Evolutionary conservation across 2,329 filamentous ascomycete species (phyloP).

Genomic region (Sclerotinia subarctica): DNA sequence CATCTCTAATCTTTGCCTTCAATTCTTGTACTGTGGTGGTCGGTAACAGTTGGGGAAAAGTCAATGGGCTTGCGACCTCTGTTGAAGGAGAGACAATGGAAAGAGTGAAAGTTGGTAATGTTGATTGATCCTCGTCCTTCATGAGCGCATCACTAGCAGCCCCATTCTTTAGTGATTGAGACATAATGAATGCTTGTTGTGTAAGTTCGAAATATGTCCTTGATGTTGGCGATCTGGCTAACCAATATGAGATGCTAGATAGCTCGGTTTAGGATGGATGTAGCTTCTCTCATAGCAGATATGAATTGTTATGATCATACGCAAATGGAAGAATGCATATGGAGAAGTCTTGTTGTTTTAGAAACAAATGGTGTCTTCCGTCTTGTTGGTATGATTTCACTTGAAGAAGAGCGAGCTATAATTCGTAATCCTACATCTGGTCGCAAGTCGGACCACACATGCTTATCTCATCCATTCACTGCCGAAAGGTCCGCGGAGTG

Average conservation of each 20-base stretch:
- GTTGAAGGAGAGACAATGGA: slow-evolving; percentile 58
- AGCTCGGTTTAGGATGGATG: slow-evolving; percentile 8
- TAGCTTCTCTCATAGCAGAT: slow-evolving; percentile 5
- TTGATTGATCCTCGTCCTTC: slow-evolving; percentile 27
- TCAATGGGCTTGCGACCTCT: slow-evolving; percentile 50
- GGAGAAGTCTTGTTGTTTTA: not conserved
- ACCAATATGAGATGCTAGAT: not conserved
- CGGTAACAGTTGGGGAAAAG: slow-evolving; percentile 48
- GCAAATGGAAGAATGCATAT: not conserved
- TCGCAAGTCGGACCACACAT: slow-evolving; percentile 1
- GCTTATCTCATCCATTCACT: slow-evolving; percentile 3
- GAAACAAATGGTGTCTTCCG: not conserved
- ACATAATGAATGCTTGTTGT: slow-evolving; percentile 25
- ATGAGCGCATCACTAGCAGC: slow-evolving; percentile 23
- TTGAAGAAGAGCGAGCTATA: not conserved
- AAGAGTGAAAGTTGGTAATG: slow-evolving; percentile 48
- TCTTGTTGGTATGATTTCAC: not conserved
- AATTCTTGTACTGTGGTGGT: slow-evolving; percentile 55
- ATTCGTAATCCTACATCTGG: slow-evolving; percentile 2
- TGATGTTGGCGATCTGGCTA: not conserved
- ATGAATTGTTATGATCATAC: not conserved
- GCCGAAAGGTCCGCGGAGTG: not conserved
- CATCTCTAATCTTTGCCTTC: slow-evolving; percentile 56
- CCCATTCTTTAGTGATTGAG: slow-evolving; percentile 23
- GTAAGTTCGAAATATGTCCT: not conserved